A percentile compares a stretch with the other conserved stretches of the same genome.
phyloP scores from a whole-genome alignment of 2,329 filamentous ascomycete genomes.

The Triangularia setosa region DNA sequence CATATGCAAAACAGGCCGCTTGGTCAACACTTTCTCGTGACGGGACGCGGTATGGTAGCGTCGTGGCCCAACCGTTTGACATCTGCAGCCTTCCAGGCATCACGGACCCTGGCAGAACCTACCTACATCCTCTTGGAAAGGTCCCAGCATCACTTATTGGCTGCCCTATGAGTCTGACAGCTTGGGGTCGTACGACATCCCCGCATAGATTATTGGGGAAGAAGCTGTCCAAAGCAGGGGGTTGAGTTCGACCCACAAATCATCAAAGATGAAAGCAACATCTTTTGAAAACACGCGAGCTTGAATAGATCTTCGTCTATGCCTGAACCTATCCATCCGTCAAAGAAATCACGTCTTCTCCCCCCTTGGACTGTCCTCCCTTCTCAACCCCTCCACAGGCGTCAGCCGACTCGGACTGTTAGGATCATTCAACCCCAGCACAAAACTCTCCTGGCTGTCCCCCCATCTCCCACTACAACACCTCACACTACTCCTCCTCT shows the following conservation, averaged over 20 bases:
- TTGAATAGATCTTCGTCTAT: background rate
- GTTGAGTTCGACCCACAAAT: background rate
- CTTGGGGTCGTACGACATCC: background rate
- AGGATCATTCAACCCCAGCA: conserved; percentile 31
- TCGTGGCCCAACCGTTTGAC: background rate
- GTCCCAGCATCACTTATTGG: background rate
- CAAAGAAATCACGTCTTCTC: too few species aligned
- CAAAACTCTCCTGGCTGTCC: conserved; percentile 32
- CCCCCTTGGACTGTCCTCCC: background rate
- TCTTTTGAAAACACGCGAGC: background rate
- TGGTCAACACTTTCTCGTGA: background rate
- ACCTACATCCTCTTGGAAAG: background rate
- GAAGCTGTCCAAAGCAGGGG: background rate
- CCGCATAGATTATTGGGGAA: background rate
- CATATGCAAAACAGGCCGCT: background rate
- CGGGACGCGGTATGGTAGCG: background rate
- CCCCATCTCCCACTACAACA: conserved; percentile 21
- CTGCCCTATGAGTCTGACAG: background rate
- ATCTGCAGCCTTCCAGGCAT: background rate
- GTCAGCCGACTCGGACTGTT: conserved; percentile 28
- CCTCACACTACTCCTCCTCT: conserved; percentile 12
- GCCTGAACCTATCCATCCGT: too few species aligned
- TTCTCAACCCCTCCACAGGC: conserved; percentile 24
- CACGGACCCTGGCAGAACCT: background rate
- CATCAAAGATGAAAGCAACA: background rate